Evolutionary conservation across 2,329 filamentous ascomycete genomes (phyloP).

Genomic region (Ophiostoma himal-ulmi): DNA sequence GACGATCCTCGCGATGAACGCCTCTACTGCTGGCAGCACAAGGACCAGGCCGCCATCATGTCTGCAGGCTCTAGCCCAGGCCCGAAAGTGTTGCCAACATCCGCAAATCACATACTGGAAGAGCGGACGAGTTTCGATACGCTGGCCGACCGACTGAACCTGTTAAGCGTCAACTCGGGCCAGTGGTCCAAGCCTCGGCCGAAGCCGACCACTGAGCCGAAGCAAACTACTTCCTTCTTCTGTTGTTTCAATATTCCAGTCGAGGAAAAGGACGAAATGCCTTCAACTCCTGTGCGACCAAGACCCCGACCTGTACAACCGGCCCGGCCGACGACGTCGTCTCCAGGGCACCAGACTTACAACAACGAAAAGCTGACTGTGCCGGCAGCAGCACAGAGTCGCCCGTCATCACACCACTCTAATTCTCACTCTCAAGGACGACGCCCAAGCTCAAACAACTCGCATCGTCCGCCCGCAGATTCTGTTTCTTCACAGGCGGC

Average conservation of each 20-base stretch:
- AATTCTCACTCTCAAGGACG: not conserved
- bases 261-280: constrained; percentile 34
- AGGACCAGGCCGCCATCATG: constrained; percentile 69
- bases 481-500: constrained; percentile 34
- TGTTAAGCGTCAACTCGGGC: constrained; percentile 53
- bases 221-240: constrained; percentile 35
- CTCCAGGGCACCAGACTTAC: not conserved
- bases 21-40: constrained; percentile 94
- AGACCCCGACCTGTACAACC: constrained; percentile 43
- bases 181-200: constrained; percentile 9
- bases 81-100: constrained; percentile 34
- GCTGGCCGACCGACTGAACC: constrained; percentile 69
- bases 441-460: constrained; percentile 16
- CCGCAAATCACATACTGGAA: constrained; percentile 49
- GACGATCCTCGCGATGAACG: constrained; percentile 51
- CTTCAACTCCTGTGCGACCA: constrained; percentile 39
- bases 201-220: not conserved
- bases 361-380: not conserved
- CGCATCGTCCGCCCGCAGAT: constrained; percentile 28
- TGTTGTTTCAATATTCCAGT: constrained; percentile 50
- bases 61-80: constrained; percentile 44
- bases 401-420: constrained; percentile 9
- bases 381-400: not conserved
- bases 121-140: constrained; percentile 79
- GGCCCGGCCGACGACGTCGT: not conserved